Percentiles rank a stretch among this genome's conserved stretches.
Conservation (phyloP, 495 filamentous ascomycete species). For the Xylaria bambusicola region DNA sequence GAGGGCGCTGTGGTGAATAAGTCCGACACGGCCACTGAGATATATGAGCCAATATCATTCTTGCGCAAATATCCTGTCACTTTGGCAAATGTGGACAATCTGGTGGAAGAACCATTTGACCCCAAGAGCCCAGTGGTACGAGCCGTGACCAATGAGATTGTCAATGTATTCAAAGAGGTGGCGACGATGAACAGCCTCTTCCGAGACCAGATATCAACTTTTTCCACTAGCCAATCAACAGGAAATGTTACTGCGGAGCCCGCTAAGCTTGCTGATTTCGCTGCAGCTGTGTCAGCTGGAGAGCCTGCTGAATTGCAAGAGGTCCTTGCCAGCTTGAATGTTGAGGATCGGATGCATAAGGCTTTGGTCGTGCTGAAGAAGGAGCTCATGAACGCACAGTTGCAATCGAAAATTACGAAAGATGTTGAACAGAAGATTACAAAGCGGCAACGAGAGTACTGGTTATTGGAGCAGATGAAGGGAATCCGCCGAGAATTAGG, state of each 20-base stretch:
- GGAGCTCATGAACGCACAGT: slow-evolving; percentile 94
- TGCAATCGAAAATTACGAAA: slow-evolving; percentile 96
- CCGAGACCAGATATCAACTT: slow-evolving; percentile 94
- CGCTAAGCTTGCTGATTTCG: slow-evolving; percentile 93
- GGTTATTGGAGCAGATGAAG: slow-evolving; percentile 99
- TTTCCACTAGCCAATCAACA: slow-evolving; percentile 90
- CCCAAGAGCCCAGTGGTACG: slow-evolving; percentile 82
- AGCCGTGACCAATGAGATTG: slow-evolving; percentile 93
- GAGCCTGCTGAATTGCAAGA: slow-evolving; percentile 92
- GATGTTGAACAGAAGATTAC: slow-evolving; percentile 98
- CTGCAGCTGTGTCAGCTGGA: slow-evolving; percentile 88
- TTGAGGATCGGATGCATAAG: slow-evolving; percentile 88
- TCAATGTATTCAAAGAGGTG: slow-evolving; percentile 97
- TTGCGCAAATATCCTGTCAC: slow-evolving; percentile 86
- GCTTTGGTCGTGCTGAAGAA: slow-evolving; percentile 92
- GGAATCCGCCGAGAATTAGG: slow-evolving; percentile 95
- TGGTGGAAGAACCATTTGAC: slow-evolving; percentile 84
- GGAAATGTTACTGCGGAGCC: slow-evolving; percentile 95
- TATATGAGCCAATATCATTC: slow-evolving; percentile 89
- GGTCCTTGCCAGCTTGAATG: slow-evolving; percentile 83
- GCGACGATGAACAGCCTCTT: slow-evolving; percentile 93
- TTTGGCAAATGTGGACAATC: slow-evolving; percentile 91
- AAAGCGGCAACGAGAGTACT: slow-evolving; percentile 97
- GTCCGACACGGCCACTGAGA: slow-evolving; percentile 48
- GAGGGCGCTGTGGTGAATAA: slow-evolving; percentile 62